Conservation (phyloP, 805 yeast species). For the Saturnispora mendoncae region DNA sequence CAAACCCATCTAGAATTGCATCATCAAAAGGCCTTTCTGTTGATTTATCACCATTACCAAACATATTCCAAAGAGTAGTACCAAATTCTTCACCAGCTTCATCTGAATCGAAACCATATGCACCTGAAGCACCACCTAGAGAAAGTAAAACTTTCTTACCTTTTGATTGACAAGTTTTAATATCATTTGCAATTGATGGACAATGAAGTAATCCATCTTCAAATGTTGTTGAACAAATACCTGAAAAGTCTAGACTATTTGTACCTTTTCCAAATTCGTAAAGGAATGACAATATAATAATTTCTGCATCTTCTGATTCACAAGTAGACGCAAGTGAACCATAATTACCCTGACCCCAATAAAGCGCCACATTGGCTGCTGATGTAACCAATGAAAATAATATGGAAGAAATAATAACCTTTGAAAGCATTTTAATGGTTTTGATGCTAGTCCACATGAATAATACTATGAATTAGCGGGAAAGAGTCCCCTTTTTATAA, state of each 20-base stretch:
- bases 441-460: not conserved
- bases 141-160: conserved; percentile 77
- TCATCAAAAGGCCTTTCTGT: conserved; percentile 53
- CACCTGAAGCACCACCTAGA: conserved; percentile 62
- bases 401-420: not conserved
- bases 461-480: not conserved
- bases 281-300: conserved; percentile 64
- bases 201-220: conserved; percentile 37
- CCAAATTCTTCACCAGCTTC: conserved; percentile 53
- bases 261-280: conserved; percentile 43
- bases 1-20: conserved; percentile 76
- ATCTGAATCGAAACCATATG: conserved; percentile 44
- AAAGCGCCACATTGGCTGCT: conserved; percentile 53
- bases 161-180: conserved; percentile 61
- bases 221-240: conserved; percentile 33
- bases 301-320: conserved; percentile 58
- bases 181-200: conserved; percentile 46
- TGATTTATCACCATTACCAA: conserved; percentile 46
- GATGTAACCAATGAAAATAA: conserved; percentile 9
- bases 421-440: conserved; percentile 7
- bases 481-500: too few species aligned
- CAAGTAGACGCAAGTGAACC: conserved; percentile 57
- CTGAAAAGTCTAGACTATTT: conserved; percentile 50
- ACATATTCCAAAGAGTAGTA: conserved; percentile 49
- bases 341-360: conserved; percentile 87